Conservation (phyloP, 1,284 basidiomycete genomes). For the Austroboletus novae-zelandiae region DNA sequence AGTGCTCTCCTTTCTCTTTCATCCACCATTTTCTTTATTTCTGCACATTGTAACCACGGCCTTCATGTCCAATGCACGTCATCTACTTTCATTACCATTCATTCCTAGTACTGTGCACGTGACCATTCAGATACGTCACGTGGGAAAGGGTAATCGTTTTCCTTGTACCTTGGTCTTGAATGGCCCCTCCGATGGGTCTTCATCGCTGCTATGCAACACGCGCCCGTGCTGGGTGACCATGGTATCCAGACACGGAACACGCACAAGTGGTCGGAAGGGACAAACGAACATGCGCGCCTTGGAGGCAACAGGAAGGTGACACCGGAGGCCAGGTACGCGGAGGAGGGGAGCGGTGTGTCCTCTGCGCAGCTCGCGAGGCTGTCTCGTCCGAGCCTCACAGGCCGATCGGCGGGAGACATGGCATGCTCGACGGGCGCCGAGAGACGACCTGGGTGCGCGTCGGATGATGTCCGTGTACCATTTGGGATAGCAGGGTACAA, state of each 20-base stretch:
- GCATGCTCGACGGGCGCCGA: conserved; percentile 1
- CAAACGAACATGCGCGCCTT: neutral
- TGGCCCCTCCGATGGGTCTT: conserved; percentile 2
- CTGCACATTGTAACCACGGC: conserved; percentile 28
- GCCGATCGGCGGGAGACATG: neutral
- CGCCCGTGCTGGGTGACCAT: neutral
- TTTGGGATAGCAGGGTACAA: neutral
- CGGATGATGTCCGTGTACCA: conserved; percentile 8
- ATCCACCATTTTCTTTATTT: conserved; percentile 17
- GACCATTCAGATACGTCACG: conserved; percentile 25
- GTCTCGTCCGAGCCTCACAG: conserved; percentile 2
- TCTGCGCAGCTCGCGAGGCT: neutral
- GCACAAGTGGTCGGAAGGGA: neutral
- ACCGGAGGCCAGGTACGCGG: conserved; percentile 8
- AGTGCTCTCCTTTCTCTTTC: conserved; percentile 1
- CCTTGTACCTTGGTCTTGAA: conserved; percentile 7
- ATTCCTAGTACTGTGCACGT: conserved; percentile 15
- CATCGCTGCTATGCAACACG: conserved; percentile 1
- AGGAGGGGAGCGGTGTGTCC: neutral
- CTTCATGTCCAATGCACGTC: conserved; percentile 26
- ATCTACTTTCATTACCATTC: conserved; percentile 16
- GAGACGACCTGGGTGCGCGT: conserved; percentile 11
- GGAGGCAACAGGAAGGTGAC: conserved; percentile 2
- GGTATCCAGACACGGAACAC: neutral
- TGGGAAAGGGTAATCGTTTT: conserved; percentile 13